Percentiles rank a stretch among this genome's conserved stretches.
phyloP scores from a whole-genome alignment of 768 basidiomycete species.

The Pisolithus marmoratus region DNA sequence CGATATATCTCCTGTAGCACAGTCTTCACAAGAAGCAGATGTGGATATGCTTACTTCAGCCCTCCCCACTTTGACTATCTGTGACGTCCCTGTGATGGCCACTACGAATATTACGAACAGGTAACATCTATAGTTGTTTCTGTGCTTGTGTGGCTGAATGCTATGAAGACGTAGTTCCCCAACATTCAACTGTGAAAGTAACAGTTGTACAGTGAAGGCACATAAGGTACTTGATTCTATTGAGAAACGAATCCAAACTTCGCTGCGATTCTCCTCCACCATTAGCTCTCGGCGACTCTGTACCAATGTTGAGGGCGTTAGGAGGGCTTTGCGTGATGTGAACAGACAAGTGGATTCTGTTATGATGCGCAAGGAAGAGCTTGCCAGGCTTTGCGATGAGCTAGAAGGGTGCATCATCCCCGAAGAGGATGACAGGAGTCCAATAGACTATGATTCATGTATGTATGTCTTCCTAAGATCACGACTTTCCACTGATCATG shows the following conservation, averaged over 20 bases:
- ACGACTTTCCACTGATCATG: neutral
- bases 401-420: neutral
- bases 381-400: neutral
- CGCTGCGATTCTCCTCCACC: neutral
- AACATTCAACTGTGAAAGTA: neutral
- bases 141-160: too few relatives aligned
- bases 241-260: neutral
- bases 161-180: neutral
- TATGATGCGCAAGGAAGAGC: neutral
- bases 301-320: neutral
- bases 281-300: neutral
- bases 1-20: too few relatives aligned
- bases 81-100: too few relatives aligned
- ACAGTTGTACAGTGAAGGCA: neutral
- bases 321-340: neutral
- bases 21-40: too few relatives aligned
- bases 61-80: too few relatives aligned
- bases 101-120: neutral
- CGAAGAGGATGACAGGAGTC: neutral
- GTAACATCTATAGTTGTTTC: too few relatives aligned
- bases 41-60: too few relatives aligned
- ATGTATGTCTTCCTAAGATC: neutral
- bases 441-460: neutral
- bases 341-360: neutral
- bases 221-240: neutral